Evolutionary conservation across 2,329 filamentous ascomycete genomes (phyloP).

Genomic region (Ophiostoma sp.): DNA sequence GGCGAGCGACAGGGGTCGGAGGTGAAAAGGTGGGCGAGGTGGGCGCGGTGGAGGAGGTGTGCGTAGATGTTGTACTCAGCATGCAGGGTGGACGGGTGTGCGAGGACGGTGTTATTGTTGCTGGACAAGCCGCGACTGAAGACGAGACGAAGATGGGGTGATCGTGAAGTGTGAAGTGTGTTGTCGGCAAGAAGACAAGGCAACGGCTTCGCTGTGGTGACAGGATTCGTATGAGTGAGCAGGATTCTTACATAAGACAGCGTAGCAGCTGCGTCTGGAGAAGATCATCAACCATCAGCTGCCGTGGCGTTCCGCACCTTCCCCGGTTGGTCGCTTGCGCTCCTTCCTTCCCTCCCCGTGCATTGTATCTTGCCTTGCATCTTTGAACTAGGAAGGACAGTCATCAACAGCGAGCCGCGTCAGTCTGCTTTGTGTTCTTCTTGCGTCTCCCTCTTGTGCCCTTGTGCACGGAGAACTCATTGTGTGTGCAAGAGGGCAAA

Average conservation of each 20-base stretch:
- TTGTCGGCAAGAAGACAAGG: no score
- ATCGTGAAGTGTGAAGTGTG: no score
- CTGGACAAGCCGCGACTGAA: no score
- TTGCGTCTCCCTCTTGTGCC: no score
- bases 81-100: neutral
- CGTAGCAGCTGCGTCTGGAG: no score
- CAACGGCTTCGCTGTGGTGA: no score
- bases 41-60: neutral
- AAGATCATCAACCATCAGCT: neutral
- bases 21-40: neutral
- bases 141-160: no score
- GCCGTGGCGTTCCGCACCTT: neutral
- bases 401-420: neutral
- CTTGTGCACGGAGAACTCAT: no score
- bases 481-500: no score
- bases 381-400: neutral
- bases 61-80: neutral
- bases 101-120: neutral
- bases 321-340: neutral
- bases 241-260: neutral
- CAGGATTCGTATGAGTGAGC: no score
- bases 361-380: neutral
- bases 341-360: neutral
- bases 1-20: neutral
- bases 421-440: no score